These are phyloP conservation scores for Lepidium didymum DNA, from an alignment of 345 rosid species.

Conservation along the genomic window DNA sequence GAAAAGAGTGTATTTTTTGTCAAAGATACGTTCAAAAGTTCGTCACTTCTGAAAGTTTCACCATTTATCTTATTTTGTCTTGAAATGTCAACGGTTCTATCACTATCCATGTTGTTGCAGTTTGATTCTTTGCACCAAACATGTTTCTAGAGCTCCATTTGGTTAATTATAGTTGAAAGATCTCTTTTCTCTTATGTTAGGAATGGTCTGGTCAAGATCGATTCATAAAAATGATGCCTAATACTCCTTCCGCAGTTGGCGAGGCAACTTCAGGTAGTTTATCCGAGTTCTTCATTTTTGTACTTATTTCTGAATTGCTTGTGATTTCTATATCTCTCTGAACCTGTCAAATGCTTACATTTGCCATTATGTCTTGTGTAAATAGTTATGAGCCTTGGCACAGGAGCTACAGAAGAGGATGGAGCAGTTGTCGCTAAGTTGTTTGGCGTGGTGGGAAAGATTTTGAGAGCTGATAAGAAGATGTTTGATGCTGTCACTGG, in stretches of 20 bases:
- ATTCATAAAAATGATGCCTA: conserved; percentile 83
- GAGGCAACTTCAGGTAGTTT: conserved; percentile 68
- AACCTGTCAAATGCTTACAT: neutral
- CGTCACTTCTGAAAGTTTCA: neutral
- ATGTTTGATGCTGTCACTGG: conserved; percentile 88
- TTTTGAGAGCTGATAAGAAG: conserved; percentile 84
- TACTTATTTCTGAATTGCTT: neutral
- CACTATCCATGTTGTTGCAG: neutral
- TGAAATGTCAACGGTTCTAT: neutral
- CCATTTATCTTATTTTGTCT: neutral
- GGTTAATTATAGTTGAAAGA: neutral
- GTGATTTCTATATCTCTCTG: neutral
- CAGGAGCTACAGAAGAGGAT: conserved; percentile 67
- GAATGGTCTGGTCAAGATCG: conserved; percentile 81
- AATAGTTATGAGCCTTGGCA: conserved; percentile 76
- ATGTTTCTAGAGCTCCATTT: neutral
- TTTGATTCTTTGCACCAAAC: neutral
- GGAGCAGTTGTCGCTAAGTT: conserved; percentile 58
- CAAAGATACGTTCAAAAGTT: neutral
- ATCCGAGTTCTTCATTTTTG: neutral
- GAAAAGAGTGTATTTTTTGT: neutral
- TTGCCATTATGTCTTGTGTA: neutral
- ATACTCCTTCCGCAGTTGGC: conserved; percentile 85
- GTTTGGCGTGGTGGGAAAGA: conserved; percentile 79
- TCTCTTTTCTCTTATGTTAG: conserved; percentile 25